phyloP scores from a whole-genome alignment of 1,139 yeast genomes.

The Nakaseomyces kungkrabaensis region DNA sequence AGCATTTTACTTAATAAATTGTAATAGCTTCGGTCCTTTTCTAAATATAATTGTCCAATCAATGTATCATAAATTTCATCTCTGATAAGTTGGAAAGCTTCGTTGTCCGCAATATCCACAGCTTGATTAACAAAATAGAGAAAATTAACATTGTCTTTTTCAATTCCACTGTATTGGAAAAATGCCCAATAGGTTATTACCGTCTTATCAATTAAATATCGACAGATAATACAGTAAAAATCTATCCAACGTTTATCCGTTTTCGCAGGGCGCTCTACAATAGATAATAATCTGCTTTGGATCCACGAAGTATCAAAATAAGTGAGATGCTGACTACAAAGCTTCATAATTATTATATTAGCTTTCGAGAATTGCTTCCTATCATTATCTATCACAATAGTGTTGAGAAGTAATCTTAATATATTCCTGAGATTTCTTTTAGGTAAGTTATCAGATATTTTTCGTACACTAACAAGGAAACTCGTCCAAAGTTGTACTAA shows the following conservation, averaged over 20 bases:
- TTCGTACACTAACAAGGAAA: neutral
- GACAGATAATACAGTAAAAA: slow-evolving; percentile 20
- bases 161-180: slow-evolving; percentile 18
- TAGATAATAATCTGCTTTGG: neutral
- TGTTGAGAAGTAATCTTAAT: neutral
- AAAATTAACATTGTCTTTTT: slow-evolving; percentile 5
- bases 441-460: neutral
- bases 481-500: neutral
- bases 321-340: neutral
- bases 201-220: slow-evolving; percentile 14
- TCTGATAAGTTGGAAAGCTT: slow-evolving; percentile 18
- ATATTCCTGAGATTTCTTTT: neutral
- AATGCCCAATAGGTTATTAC: slow-evolving; percentile 27
- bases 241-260: slow-evolving; percentile 14
- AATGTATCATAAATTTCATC: slow-evolving; percentile 11
- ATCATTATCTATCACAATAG: neutral
- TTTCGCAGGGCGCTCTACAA: neutral
- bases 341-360: neutral
- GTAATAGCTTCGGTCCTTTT: neutral
- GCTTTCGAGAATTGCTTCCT: neutral
- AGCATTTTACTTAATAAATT: neutral
- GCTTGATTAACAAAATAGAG: slow-evolving; percentile 13
- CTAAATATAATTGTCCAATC: neutral
- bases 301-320: neutral
- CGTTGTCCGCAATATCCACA: slow-evolving; percentile 16